These are phyloP conservation scores for Aureobasidium sp. DNA, from an alignment of 2,329 filamentous ascomycete species.

Conservation along the genomic window DNA sequence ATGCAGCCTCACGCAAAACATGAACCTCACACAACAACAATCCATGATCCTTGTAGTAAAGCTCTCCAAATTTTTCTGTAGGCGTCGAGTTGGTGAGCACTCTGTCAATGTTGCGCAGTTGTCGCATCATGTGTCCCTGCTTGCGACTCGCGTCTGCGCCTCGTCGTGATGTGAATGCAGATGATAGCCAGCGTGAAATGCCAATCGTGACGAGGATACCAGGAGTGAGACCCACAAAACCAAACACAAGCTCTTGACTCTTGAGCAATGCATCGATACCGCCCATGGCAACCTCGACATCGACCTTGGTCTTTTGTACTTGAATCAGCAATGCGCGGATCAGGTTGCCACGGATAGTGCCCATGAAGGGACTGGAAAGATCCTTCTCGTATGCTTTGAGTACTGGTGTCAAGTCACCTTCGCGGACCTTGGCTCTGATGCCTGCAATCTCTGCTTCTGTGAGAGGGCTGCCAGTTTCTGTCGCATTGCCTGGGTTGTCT, in stretches of 20 bases:
- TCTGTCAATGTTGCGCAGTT: conserved; percentile 82
- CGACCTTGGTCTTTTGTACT: conserved; percentile 97
- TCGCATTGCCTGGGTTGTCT: conserved; percentile 62
- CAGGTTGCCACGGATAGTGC: conserved; percentile 78
- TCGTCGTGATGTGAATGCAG: conserved; percentile 61
- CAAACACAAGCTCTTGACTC: conserved; percentile 95
- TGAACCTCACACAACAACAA: conserved; percentile 86
- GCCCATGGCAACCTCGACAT: conserved; percentile 90
- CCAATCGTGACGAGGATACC: conserved; percentile 81
- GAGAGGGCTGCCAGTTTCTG: conserved; percentile 40
- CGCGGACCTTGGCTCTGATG: conserved; percentile 71
- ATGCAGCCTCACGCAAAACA: conserved; percentile 63
- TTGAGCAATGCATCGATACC: conserved; percentile 92
- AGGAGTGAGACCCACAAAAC: conserved; percentile 90
- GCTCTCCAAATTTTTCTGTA: conserved; percentile 58
- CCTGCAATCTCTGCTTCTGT: conserved; percentile 63
- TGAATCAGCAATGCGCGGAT: conserved; percentile 89
- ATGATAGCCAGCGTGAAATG: conserved; percentile 63
- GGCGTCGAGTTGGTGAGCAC: conserved; percentile 45
- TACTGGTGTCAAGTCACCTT: conserved; percentile 89
- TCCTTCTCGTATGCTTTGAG: conserved; percentile 88
- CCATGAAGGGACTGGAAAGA: conserved; percentile 70
- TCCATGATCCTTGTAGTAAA: conserved; percentile 90
- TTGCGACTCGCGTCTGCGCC: conserved; percentile 59
- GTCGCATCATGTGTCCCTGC: conserved; percentile 64